Evolutionary conservation across 352 stramenopile genomes (phyloP), one percentile per base, ranked within the genome.

Genomic region (Globisporangium spinosum): DNA sequence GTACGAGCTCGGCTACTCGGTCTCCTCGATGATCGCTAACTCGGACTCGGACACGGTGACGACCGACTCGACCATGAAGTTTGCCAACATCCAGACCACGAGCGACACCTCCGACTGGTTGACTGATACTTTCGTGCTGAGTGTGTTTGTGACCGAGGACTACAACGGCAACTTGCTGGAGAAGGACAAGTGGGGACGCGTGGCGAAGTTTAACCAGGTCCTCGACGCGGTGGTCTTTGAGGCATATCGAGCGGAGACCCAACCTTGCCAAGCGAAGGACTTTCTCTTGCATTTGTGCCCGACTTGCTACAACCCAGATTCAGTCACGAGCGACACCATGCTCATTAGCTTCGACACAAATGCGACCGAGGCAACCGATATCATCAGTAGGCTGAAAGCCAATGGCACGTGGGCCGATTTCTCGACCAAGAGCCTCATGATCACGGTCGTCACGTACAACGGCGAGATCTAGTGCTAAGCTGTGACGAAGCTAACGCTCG

Each of bases 361-460:
- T 49, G 65, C 62, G 25, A 79, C 67, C 6, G 65, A 71, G 5
- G 78, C 80, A 0, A 64, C 61, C 0, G 40, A 57, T 5, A 55
- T 67, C 22, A 67, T 88, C n/a, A 58, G 25, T 9, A 51, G 62
- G 3, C 59, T 85, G 29, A 76, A 85, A 35, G 34, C 25, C 0
- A 51, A 32, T 8, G 78, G 80, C 20, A 51, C 64, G 2, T 89
- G 80, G 78, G 68, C 87, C 58, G 69, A 79, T 60, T 75, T 76
- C 56, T 74, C 75, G 4, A 77, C 71, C 1, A 61, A 81, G 15
- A 62, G 76, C 49, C 80, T 89, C 8, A 5, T 74, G 34, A 70
- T 85, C 55, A 87, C 72, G 2, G 62, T 87, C 45, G 74, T 85
- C 35, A 81, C 71, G 4, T 89, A 85, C 75, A 85, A 89, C 29